Evolutionary conservation across 208 protist genomes (phyloP).

Genomic region (Acanthamoeba sp.): DNA sequence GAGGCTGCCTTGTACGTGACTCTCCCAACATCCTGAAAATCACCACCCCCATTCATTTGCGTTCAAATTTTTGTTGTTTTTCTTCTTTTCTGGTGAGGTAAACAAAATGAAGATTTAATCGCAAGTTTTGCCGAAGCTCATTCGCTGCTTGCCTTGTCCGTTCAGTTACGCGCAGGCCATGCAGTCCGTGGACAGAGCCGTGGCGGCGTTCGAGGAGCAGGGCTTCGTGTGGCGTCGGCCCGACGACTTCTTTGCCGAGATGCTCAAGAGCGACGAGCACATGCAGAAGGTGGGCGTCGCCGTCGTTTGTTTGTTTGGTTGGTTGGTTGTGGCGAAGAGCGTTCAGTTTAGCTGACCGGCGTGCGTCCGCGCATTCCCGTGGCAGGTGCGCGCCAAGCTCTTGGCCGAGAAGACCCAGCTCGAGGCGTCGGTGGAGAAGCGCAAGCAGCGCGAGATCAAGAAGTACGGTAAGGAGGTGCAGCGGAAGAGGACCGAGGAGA

Average conservation of each 20-base stretch:
- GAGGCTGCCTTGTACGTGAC: conserved; percentile 61
- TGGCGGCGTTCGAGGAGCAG: conserved; percentile 30
- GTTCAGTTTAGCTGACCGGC: too few relatives aligned
- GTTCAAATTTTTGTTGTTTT: background rate
- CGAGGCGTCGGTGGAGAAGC: conserved; percentile 59
- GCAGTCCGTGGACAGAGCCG: background rate
- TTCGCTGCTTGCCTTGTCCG: background rate
- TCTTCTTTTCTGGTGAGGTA: background rate
- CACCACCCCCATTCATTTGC: too few relatives aligned
- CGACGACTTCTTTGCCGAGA: conserved; percentile 85
- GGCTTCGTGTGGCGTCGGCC: conserved; percentile 71
- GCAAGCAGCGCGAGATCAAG: conserved; percentile 76
- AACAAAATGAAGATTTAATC: background rate
- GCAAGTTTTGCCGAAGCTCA: background rate
- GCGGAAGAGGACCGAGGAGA: background rate
- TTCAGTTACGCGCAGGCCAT: conserved; percentile 66
- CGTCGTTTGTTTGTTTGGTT: too few relatives aligned
- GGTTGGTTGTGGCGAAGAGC: too few relatives aligned
- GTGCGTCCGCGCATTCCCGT: background rate
- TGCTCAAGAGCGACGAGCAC: conserved; percentile 81
- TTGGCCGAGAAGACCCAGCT: conserved; percentile 71
- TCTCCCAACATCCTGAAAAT: background rate
- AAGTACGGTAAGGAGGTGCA: conserved; percentile 79
- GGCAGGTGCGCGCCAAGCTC: conserved; percentile 68
- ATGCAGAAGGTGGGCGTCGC: conserved; percentile 67